phyloP scores from a whole-genome alignment of 2,329 filamentous ascomycete genomes.

The Sarocladium strictum region DNA sequence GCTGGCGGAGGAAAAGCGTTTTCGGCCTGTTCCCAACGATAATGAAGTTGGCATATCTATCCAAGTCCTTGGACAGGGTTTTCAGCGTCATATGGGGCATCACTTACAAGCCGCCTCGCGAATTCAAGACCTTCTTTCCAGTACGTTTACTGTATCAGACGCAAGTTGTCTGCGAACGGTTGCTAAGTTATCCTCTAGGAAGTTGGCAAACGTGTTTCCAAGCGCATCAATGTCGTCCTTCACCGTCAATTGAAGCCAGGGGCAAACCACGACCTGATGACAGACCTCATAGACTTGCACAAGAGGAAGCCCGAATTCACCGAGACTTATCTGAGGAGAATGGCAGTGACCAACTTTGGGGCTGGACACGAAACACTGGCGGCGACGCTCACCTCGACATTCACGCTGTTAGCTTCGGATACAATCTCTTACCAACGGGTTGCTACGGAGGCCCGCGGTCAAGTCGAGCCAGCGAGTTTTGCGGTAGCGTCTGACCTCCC shows the following conservation, averaged over 20 bases:
- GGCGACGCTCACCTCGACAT: slow-evolving; percentile 42
- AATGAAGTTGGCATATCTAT: slow-evolving; percentile 32
- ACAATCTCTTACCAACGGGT: slow-evolving; percentile 25
- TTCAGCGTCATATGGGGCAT: slow-evolving; percentile 40
- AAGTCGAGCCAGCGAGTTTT: slow-evolving; percentile 15
- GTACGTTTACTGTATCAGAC: slow-evolving; percentile 23
- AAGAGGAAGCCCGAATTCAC: slow-evolving; percentile 38
- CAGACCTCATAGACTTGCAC: slow-evolving; percentile 41
- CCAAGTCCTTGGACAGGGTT: slow-evolving; percentile 27
- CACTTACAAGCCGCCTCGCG: slow-evolving; percentile 35
- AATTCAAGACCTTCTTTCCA: slow-evolving; percentile 44
- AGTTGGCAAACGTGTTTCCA: slow-evolving; percentile 25
- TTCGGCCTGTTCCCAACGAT: slow-evolving; percentile 43
- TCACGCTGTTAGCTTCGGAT: slow-evolving; percentile 41
- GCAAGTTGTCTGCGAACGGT: no score
- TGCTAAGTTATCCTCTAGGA: slow-evolving; percentile 19
- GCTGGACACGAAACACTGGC: slow-evolving; percentile 50
- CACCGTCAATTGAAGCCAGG: slow-evolving; percentile 20
- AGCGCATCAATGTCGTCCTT: slow-evolving; percentile 24
- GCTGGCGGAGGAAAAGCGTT: slow-evolving; percentile 47
- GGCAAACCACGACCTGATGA: slow-evolving; percentile 34
- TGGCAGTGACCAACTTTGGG: slow-evolving; percentile 50
- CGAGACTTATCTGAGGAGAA: slow-evolving; percentile 41
- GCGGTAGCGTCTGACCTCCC: slow-evolving; percentile 18
- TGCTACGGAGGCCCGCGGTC: slow-evolving; percentile 24